Evolutionary conservation across 257 asterid genomes (phyloP), one percentile per base, ranked within the genome.

Genomic region (Coffea canephora): DNA sequence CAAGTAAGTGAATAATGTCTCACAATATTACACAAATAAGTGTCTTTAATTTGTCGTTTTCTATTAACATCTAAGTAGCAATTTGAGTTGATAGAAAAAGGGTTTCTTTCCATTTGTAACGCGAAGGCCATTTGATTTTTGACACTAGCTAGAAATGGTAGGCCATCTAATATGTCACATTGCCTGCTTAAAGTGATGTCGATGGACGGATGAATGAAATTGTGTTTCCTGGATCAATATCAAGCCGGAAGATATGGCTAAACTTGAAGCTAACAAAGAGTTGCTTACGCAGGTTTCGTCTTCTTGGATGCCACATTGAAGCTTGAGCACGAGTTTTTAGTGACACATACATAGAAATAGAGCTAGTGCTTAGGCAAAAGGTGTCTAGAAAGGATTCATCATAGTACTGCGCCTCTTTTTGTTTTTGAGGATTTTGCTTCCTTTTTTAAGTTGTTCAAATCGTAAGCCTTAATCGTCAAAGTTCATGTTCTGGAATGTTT

Each of bases 221-320:
- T 39, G 43, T 4, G 43, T 39, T 39, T 39, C 43, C 4, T 83
- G 91, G 87, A 59, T 89, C 43, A 69, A 49, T 52, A 45, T 90
- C 80, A 75, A 59, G 77, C 74, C 72, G 73, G 84, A 80, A 67
- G 86, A 90, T 65, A 88, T 86, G 92, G 82, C 72, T n/a, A 88
- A 79, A 55, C 82, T 89, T 79, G 86, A 83, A 74, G 81, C 71
- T 80, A 87, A 89, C 81, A 43, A 76, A 50, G 87, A 88, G 62
- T 43, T 88, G 61, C 85, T 82, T 41, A 23, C 74, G 8, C 52
- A 59, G 69, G 49, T 34, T 36, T 15, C 48, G 8, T 50, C 39
- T 59, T 59, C 31, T 59, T 7, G 27, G 11, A 59, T 23, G 34
- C 10, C 31, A 65, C 27, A 34, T 9, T n/a, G 39, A 27, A 59